Evolutionary conservation across 2,329 filamentous ascomycete genomes (phyloP).

Genomic region (Didymella keratinophila): DNA sequence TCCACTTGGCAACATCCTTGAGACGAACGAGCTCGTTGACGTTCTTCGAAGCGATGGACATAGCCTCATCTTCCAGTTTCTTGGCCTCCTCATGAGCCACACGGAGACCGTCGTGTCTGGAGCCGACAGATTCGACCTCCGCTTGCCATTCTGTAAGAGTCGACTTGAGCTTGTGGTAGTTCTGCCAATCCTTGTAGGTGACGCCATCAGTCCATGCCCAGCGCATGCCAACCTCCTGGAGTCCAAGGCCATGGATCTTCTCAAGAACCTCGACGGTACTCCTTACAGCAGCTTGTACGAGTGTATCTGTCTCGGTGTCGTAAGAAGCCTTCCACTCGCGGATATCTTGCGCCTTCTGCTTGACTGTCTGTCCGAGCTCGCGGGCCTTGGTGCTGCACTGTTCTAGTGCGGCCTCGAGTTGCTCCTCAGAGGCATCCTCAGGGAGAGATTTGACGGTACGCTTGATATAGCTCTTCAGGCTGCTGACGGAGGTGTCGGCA

Average conservation of each 20-base stretch:
- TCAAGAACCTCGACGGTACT: conserved; percentile 84
- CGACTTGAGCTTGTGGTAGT: conserved; percentile 86
- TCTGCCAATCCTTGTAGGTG: conserved; percentile 96
- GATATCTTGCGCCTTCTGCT: conserved; percentile 77
- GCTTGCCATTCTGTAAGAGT: conserved; percentile 85
- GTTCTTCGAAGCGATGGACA: conserved; percentile 78
- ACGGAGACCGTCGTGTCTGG: conserved; percentile 74
- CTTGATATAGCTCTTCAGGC: conserved; percentile 73
- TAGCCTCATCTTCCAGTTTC: conserved; percentile 78
- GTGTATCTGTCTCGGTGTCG: conserved; percentile 71
- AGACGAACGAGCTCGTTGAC: conserved; percentile 81
- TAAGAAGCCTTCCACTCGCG: conserved; percentile 79
- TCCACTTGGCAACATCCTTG: conserved; percentile 86
- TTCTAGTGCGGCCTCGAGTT: conserved; percentile 61
- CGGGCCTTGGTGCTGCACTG: conserved; percentile 66
- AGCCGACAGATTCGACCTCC: conserved; percentile 79
- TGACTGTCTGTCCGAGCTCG: conserved; percentile 74
- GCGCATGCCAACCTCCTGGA: conserved; percentile 89
- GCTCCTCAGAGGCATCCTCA: conserved; percentile 62
- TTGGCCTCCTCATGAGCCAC: conserved; percentile 72
- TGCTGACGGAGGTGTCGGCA: conserved; percentile 68
- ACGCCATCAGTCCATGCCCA: conserved; percentile 97
- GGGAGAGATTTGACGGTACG: conserved; percentile 63
- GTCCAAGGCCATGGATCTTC: conserved; percentile 79
- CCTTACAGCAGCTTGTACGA: conserved; percentile 76